Evolutionary conservation across 1,284 basidiomycete species (phyloP).

Genomic region (Trichosporon sp.): DNA sequence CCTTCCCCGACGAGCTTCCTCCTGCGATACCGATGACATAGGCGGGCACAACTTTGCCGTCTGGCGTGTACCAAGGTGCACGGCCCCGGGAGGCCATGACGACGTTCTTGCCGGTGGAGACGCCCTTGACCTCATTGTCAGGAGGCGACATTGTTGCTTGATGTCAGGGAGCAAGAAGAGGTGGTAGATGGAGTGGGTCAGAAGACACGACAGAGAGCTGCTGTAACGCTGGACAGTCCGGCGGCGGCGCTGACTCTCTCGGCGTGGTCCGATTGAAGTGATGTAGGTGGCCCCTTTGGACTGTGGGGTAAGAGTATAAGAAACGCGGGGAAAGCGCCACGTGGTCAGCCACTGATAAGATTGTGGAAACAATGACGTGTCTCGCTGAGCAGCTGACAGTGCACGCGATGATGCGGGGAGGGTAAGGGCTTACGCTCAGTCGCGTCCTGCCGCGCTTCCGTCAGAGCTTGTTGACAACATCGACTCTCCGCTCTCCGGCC

Average conservation of each 20-base stretch:
- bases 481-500: not conserved
- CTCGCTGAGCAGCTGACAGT: not conserved
- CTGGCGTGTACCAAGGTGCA: constrained; percentile 59
- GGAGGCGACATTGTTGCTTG: not conserved
- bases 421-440: not conserved
- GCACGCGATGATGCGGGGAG: not conserved
- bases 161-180: too few species aligned
- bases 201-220: not conserved
- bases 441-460: not conserved
- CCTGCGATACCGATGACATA: constrained; percentile 94
- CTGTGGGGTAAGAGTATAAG: not conserved
- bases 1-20: constrained; percentile 91
- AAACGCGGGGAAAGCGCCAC: not conserved
- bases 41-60: constrained; percentile 60
- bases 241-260: not conserved
- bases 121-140: not conserved
- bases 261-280: not conserved
- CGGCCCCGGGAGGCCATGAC: constrained; percentile 71
- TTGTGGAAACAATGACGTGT: constrained; percentile 1
- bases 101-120: constrained; percentile 59
- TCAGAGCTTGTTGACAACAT: constrained; percentile 1
- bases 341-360: not conserved
- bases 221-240: not conserved
- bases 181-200: not conserved
- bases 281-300: not conserved